Conservation (phyloP, 2,329 filamentous ascomycete species). For the Diaporthe eres region DNA sequence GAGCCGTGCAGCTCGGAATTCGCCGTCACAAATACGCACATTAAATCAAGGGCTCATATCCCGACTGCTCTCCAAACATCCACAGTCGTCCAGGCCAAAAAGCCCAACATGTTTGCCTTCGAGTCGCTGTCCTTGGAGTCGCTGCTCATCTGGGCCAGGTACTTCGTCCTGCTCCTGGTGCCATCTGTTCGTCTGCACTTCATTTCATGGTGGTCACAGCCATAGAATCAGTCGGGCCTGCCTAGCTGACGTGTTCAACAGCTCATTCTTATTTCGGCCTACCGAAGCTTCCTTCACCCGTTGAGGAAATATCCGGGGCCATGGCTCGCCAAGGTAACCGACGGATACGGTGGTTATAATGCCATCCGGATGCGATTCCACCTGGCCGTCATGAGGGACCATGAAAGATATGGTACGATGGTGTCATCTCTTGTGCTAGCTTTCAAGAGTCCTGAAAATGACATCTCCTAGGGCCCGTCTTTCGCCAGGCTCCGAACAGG, state of each 20-base stretch:
- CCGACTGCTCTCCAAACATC: no score
- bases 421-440: background rate
- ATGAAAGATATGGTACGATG: background rate
- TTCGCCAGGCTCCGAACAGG: constrained; percentile 5
- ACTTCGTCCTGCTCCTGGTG: background rate
- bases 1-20: no score
- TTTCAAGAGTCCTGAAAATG: background rate
- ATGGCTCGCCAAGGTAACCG: constrained; percentile 6
- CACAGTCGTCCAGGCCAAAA: no score
- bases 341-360: constrained; percentile 4
- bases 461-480: background rate
- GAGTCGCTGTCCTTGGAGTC: background rate
- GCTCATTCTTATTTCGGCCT: background rate
- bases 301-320: constrained; percentile 1
- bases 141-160: background rate
- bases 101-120: background rate
- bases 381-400: background rate
- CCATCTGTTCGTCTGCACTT: background rate
- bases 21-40: no score
- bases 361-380: background rate
- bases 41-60: no score
- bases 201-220: no score
- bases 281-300: background rate
- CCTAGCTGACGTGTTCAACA: background rate
- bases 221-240: background rate